Percentiles rank a stretch among this genome's conserved stretches.
phyloP scores from a whole-genome alignment of 2,329 filamentous ascomycete species.

The Sporothrix phasma region DNA sequence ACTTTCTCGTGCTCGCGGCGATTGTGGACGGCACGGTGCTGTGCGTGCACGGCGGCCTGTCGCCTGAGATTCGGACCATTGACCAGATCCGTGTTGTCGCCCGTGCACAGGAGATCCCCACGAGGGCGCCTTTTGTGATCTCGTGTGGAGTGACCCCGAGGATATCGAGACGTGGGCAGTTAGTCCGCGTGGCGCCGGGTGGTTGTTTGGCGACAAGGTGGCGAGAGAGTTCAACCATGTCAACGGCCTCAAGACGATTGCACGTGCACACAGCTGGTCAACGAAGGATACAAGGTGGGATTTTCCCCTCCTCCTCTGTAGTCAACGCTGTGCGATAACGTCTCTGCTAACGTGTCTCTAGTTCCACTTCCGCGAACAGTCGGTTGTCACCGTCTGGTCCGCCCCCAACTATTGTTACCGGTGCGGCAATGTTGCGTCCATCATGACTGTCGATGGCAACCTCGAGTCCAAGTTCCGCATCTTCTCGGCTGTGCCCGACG shows the following conservation, averaged over 20 bases:
- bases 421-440: constrained; percentile 93
- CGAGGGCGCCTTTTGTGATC: constrained; percentile 94
- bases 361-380: constrained; percentile 92
- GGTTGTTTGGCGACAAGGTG: constrained; percentile 95
- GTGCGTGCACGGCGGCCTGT: constrained; percentile 88
- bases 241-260: constrained; percentile 89
- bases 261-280: constrained; percentile 97
- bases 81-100: constrained; percentile 99
- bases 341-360: background rate
- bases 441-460: constrained; percentile 82
- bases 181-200: constrained; percentile 89
- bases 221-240: constrained; percentile 97
- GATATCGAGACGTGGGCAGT: constrained; percentile 95
- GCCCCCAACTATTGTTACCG: constrained; percentile 93
- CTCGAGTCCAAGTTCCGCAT: constrained; percentile 87
- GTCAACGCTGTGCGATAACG: background rate
- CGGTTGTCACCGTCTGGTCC: constrained; percentile 96
- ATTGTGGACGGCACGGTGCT: constrained; percentile 98
- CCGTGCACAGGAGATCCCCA: constrained; percentile 96
- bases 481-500: constrained; percentile 80
- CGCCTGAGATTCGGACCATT: constrained; percentile 88
- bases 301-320: background rate
- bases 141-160: constrained; percentile 97
- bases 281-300: constrained; percentile 79
- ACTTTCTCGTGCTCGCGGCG: constrained; percentile 90